A percentile compares a stretch with the other conserved stretches of the same genome.
phyloP scores from a whole-genome alignment of 768 basidiomycete genomes.

The Plicaturopsis crispa region DNA sequence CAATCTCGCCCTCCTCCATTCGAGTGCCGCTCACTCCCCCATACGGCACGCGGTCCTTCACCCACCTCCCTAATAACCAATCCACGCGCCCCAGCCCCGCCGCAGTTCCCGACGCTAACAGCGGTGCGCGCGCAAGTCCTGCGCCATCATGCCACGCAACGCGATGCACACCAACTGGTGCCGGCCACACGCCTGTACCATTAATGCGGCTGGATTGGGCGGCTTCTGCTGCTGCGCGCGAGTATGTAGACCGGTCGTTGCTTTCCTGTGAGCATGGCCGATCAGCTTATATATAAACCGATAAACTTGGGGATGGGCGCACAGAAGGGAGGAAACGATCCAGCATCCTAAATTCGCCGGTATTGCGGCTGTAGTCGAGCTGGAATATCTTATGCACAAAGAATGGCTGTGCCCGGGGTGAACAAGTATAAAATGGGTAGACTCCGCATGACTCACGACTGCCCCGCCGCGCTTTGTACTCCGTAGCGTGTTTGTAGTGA shows the following conservation, averaged over 20 bases:
- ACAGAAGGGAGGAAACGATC: slow-evolving; percentile 80
- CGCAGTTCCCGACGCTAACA: slow-evolving; percentile 76
- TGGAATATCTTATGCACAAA: slow-evolving; percentile 77
- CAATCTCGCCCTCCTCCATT: slow-evolving; percentile 40
- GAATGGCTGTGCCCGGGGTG: slow-evolving; percentile 45
- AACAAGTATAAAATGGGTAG: not conserved
- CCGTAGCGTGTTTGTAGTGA: slow-evolving; percentile 64
- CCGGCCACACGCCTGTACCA: slow-evolving; percentile 69
- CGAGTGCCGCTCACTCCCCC: slow-evolving; percentile 53
- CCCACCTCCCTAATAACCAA: slow-evolving; percentile 69
- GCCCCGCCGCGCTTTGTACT: slow-evolving; percentile 63
- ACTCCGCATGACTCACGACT: slow-evolving; percentile 35
- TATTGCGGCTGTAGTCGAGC: slow-evolving; percentile 77
- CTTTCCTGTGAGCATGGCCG: slow-evolving; percentile 22
- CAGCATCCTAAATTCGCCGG: slow-evolving; percentile 78
- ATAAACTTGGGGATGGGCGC: slow-evolving; percentile 1
- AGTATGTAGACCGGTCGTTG: slow-evolving; percentile 40
- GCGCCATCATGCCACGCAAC: slow-evolving; percentile 77
- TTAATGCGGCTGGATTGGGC: slow-evolving; percentile 24
- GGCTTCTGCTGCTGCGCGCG: slow-evolving; percentile 27
- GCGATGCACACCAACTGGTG: slow-evolving; percentile 69
- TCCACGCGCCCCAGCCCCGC: slow-evolving; percentile 87
- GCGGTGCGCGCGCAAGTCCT: slow-evolving; percentile 47
- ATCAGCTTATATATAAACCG: slow-evolving; percentile 3
- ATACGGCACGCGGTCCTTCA: slow-evolving; percentile 60